Percentiles rank a stretch among this genome's conserved stretches.
phyloP scores from a whole-genome alignment of 2,329 filamentous ascomycete species.

The Penicillium sp. region DNA sequence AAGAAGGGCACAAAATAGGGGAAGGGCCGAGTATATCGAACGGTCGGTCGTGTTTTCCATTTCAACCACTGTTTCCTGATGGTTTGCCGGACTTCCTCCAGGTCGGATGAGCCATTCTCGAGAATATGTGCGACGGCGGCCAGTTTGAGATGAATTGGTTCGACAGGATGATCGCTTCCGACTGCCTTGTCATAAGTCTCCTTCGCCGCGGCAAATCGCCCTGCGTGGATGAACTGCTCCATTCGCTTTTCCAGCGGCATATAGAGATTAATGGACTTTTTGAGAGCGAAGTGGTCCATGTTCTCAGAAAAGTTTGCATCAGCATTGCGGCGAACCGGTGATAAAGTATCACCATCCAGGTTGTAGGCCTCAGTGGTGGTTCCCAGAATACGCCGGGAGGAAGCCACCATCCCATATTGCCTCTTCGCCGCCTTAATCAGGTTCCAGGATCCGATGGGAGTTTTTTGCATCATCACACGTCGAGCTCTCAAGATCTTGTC shows the following conservation, averaged over 20 bases:
- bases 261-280: conserved; percentile 31
- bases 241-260: conserved; percentile 36
- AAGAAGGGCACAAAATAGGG: conserved; percentile 31
- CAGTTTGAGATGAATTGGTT: conserved; percentile 35
- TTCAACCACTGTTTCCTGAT: conserved; percentile 29
- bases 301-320: conserved; percentile 26
- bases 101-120: conserved; percentile 21
- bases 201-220: conserved; percentile 25
- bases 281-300: conserved; percentile 25
- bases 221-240: conserved; percentile 36
- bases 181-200: conserved; percentile 31
- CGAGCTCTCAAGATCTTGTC: conserved; percentile 33
- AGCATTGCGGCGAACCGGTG: conserved; percentile 16
- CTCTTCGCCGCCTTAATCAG: conserved; percentile 39
- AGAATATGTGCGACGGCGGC: conserved; percentile 36
- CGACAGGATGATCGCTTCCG: conserved; percentile 28
- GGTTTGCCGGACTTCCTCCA: conserved; percentile 29
- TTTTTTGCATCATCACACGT: conserved; percentile 32
- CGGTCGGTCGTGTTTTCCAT: conserved; percentile 7
- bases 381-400: conserved; percentile 36
- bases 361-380: conserved; percentile 17
- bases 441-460: conserved; percentile 38
- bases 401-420: conserved; percentile 29
- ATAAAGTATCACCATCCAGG: conserved; percentile 10
- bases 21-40: conserved; percentile 20